Evolutionary conservation across 2,329 filamentous ascomycete species (phyloP).

Genomic region (Sarocladiaceae sp.): DNA sequence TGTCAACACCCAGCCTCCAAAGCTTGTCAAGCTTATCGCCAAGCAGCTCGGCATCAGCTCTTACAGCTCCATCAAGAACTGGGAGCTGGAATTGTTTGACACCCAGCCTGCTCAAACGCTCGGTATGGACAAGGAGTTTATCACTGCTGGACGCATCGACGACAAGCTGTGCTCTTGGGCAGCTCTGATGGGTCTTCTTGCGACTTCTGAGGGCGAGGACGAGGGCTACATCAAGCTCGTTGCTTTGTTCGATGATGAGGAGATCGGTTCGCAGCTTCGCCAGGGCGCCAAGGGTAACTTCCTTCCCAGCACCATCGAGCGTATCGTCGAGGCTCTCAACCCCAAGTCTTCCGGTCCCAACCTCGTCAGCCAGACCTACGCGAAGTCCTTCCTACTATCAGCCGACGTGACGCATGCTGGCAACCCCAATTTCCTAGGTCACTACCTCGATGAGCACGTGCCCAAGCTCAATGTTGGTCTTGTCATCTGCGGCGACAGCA

Average conservation of each 20-base stretch:
- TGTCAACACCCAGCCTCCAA: conserved; percentile 73
- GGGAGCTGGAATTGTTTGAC: conserved; percentile 96
- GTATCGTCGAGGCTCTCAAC: conserved; percentile 65
- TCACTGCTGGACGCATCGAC: conserved; percentile 91
- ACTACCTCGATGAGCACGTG: conserved; percentile 79
- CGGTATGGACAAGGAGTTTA: conserved; percentile 86
- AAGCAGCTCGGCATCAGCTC: conserved; percentile 66
- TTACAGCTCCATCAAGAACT: conserved; percentile 75
- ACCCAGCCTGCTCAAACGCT: conserved; percentile 76
- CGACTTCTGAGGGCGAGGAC: conserved; percentile 48
- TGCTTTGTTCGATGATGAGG: conserved; percentile 94
- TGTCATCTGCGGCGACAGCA: conserved; percentile 71
- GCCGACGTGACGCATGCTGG: conserved; percentile 92
- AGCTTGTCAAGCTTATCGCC: conserved; percentile 77
- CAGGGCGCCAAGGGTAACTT: conserved; percentile 91
- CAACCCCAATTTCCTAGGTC: conserved; percentile 84
- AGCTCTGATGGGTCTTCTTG: conserved; percentile 76
- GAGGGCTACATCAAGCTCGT: conserved; percentile 79
- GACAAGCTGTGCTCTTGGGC: conserved; percentile 97
- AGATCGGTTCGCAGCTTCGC: conserved; percentile 84
- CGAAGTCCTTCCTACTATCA: conserved; percentile 85
- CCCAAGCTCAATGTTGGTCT: conserved; percentile 87
- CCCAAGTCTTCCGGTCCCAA: conserved; percentile 48
- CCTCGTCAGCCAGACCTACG: conserved; percentile 74
- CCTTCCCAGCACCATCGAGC: conserved; percentile 72